Conservation (phyloP, 164 flowering plant genomes). For the Nymphaea colorata region DNA sequence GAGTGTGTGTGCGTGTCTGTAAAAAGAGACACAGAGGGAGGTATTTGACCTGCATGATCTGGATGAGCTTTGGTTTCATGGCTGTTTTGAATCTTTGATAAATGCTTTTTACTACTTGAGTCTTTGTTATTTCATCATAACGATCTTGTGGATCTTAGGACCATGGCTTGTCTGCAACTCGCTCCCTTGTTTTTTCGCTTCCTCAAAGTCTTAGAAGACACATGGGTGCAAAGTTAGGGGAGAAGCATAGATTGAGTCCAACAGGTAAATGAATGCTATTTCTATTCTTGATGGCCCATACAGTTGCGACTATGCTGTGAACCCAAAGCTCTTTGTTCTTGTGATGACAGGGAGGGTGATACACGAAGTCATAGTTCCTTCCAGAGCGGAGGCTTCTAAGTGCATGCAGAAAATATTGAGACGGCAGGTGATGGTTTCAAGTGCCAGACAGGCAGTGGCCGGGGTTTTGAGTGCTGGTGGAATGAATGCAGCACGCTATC, state of each 20-base stretch:
- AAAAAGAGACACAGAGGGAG: too few relatives aligned
- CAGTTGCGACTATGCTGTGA: not conserved
- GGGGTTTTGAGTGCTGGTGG: conserved; percentile 70
- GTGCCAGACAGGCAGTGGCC: conserved; percentile 81
- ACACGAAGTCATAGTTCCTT: conserved; percentile 26
- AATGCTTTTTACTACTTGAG: not conserved
- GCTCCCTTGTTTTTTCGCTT: conserved; percentile 52
- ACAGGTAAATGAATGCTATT: conserved; percentile 24
- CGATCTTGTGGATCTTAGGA: conserved; percentile 29
- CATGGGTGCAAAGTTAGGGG: conserved; percentile 46
- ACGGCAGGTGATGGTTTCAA: conserved; percentile 68
- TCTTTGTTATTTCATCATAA: too few relatives aligned
- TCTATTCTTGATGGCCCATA: not conserved
- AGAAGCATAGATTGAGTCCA: conserved; percentile 23
- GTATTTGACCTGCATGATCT: too few relatives aligned
- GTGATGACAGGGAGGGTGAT: conserved; percentile 28
- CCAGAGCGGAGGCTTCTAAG: conserved; percentile 56
- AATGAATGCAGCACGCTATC: conserved; percentile 46
- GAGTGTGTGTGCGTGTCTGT: too few relatives aligned
- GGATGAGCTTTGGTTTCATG: too few relatives aligned
- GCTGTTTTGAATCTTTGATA: too few relatives aligned
- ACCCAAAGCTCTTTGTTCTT: not conserved
- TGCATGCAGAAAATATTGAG: conserved; percentile 53
- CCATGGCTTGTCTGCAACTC: conserved; percentile 35
- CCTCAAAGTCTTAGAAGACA: conserved; percentile 38